Base-by-base conservation (phyloP, 2,329 filamentous ascomycete genomes). In the Diaporthe batatas region DNA sequence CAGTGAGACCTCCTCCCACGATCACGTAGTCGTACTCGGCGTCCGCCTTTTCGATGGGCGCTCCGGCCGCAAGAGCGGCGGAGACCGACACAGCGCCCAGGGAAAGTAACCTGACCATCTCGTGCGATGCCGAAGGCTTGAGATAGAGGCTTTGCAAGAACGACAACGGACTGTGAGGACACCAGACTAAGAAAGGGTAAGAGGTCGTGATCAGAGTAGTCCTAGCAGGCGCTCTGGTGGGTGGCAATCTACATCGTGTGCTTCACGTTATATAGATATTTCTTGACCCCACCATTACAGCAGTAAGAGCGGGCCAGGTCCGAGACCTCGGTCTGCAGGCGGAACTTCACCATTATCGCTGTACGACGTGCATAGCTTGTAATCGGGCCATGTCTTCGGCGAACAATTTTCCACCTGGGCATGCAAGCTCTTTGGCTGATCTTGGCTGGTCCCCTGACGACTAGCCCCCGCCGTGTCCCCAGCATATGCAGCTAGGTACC, bases 1-100 rank as follows among this genome's bases (percentile, higher is more conserved):
- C 58, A 16, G 58, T 62, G 39, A 62, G 58, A 8, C 58, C 58
- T 62, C 58, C 58, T 62, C 58, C 58, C 39, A 62, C 58, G 7
- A 62, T 62, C 58, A 62, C 58, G 16, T 62, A 62, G 58, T 62
- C 58, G 25, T 62, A 62, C 23, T 44, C 23, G 58, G 18, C 36
- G 21, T 47, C 58, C 36, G 58, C 58, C 21, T 62, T 44, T 23
- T 62, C 16, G 23, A 25, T 14, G 14, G 23, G 25, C 58, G 58
- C 58, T 3, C 58, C 58, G 58, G 58, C 58, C 3, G 44, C 23
- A 10, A 62, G 10, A 32, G 23, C 58, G 39, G 58, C 58, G 7
- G 39, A 62, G 23, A 7, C 25, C 39, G 23, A 62, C 58, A 62
- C 23, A 62, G 39, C 39, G 23, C 39, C 58, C 58, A 39, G 47